Conservation (phyloP, 768 basidiomycete genomes). For the Russula sp. region DNA sequence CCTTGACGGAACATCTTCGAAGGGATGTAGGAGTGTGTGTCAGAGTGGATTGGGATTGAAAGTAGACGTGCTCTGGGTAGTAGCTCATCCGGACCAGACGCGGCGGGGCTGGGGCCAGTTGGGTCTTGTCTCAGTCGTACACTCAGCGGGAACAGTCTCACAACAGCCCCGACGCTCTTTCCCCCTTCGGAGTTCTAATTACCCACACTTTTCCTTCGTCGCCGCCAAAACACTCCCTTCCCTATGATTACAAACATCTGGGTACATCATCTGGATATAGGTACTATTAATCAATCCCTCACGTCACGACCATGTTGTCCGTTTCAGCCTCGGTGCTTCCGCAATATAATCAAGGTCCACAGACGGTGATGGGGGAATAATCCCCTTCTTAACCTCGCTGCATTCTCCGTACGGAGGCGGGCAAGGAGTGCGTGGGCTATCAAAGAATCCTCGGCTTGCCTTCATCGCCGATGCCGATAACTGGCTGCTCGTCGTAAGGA, state of each 20-base stretch:
- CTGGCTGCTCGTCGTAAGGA: not conserved
- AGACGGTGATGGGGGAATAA: slow-evolving; percentile 7
- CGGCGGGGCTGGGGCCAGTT: not conserved
- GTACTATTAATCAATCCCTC: no score
- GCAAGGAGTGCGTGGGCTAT: not conserved
- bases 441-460: slow-evolving; percentile 1
- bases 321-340: not conserved
- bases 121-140: not conserved
- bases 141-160: slow-evolving; percentile 3
- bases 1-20: slow-evolving; percentile 39
- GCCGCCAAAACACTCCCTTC: slow-evolving; percentile 6
- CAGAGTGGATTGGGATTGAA: slow-evolving; percentile 9
- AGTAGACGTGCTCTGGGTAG: slow-evolving; percentile 26
- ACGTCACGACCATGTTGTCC: not conserved
- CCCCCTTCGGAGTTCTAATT: slow-evolving; percentile 22
- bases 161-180: slow-evolving; percentile 12
- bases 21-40: not conserved
- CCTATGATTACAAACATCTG: not conserved
- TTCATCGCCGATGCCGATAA: not conserved
- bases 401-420: slow-evolving; percentile 1
- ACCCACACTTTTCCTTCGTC: not conserved
- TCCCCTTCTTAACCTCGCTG: not conserved
- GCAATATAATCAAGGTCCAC: not conserved
- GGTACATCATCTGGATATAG: no score
- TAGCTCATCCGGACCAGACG: slow-evolving; percentile 23